Conservation (phyloP, 805 yeast genomes). For the Candida nemodendra region DNA sequence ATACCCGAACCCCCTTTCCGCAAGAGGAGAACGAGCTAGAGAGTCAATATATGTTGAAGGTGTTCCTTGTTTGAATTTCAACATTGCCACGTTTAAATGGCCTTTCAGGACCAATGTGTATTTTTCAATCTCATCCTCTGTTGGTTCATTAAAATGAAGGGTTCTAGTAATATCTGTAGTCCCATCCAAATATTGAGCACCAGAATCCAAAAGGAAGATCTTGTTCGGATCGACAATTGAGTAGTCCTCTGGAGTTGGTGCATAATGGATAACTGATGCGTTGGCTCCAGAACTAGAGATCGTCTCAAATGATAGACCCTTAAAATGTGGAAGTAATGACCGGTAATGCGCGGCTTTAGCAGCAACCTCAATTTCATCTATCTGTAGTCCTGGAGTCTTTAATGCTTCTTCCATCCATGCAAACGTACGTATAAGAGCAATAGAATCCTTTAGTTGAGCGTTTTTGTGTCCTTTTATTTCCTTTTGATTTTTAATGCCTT, state of each 20-base stretch:
- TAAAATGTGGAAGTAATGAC: conserved; percentile 45
- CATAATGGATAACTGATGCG: conserved; percentile 73
- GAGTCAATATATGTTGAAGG: conserved; percentile 77
- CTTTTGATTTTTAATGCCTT: conserved; percentile 69
- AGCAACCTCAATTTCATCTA: conserved; percentile 61
- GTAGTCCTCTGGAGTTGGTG: conserved; percentile 59
- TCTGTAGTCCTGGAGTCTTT: conserved; percentile 30
- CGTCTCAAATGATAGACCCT: conserved; percentile 72
- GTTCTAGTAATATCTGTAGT: conserved; percentile 97
- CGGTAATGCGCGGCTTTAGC: conserved; percentile 49
- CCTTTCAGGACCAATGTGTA: conserved; percentile 91
- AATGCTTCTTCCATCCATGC: conserved; percentile 76
- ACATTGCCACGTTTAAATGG: conserved; percentile 79
- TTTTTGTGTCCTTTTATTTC: conserved; percentile 70
- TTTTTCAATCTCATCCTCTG: conserved; percentile 55
- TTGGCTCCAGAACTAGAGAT: conserved; percentile 76
- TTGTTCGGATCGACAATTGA: conserved; percentile 63
- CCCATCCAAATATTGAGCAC: conserved; percentile 90
- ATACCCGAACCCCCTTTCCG: conserved; percentile 82
- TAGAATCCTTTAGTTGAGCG: conserved; percentile 85
- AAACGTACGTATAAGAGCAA: conserved; percentile 68
- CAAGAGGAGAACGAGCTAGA: conserved; percentile 78
- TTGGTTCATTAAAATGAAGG: conserved; percentile 61
- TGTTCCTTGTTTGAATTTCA: conserved; percentile 74
- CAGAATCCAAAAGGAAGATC: conserved; percentile 81